Percentiles rank a stretch among this genome's conserved stretches.
phyloP scores from a whole-genome alignment of 805 yeast species.

The Clavispora carvajalis region DNA sequence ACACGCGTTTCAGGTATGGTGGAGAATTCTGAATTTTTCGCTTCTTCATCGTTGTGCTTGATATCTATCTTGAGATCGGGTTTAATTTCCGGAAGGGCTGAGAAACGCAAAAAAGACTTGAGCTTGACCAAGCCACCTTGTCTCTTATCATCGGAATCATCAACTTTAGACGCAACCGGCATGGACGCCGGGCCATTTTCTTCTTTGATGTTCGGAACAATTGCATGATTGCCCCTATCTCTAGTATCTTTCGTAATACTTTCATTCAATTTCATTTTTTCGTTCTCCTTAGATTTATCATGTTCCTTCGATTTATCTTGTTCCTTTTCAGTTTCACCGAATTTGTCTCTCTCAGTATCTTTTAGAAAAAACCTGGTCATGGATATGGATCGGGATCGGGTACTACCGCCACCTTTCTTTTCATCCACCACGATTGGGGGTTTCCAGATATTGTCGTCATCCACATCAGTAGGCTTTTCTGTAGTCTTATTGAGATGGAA shows the following conservation, averaged over 20 bases:
- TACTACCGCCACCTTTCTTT: slow-evolving; percentile 3
- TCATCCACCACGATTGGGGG: slow-evolving; percentile 10
- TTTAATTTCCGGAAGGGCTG: slow-evolving; percentile 11
- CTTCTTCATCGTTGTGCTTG: not conserved
- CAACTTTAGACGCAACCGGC: slow-evolving; percentile 2
- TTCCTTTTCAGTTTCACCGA: slow-evolving; percentile 2
- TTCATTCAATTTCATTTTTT: not conserved
- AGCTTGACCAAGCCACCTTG: slow-evolving; percentile 5
- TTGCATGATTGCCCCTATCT: not conserved
- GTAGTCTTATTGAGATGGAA: slow-evolving; percentile 8
- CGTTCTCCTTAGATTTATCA: not conserved
- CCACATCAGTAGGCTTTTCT: slow-evolving; percentile 5
- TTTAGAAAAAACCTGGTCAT: slow-evolving; percentile 23
- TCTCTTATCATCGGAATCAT: slow-evolving; percentile 4
- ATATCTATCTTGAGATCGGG: not conserved
- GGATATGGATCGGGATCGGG: slow-evolving; percentile 22
- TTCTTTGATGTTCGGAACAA: not conserved
- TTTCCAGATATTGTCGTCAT: slow-evolving; percentile 13
- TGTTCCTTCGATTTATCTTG: not conserved
- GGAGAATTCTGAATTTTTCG: not conserved
- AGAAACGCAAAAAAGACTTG: slow-evolving; percentile 9
- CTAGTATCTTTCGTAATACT: not conserved
- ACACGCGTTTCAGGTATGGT: slow-evolving; percentile 6
- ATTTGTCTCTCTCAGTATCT: slow-evolving; percentile 12
- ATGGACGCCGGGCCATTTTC: not conserved